A percentile compares a stretch with the other conserved stretches of the same genome.
Conservation (phyloP, 2,329 filamentous ascomycete genomes). For the Juglanconis juglandina region DNA sequence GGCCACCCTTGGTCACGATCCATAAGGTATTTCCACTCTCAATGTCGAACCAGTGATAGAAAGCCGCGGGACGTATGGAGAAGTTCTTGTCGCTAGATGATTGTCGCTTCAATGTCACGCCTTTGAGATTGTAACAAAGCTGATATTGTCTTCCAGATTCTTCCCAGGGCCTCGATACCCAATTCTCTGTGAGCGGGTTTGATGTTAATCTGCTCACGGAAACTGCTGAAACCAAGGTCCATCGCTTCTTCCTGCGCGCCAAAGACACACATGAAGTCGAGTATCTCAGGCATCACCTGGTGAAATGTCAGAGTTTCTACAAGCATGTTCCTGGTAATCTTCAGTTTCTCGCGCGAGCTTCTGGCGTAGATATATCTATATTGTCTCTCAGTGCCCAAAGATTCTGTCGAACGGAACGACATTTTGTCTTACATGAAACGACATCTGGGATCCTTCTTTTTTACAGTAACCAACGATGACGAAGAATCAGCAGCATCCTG, state of each 20-base stretch:
- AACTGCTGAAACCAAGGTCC: slow-evolving; percentile 34
- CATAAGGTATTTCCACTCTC: not conserved
- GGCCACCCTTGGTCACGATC: not conserved
- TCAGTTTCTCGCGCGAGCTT: not conserved
- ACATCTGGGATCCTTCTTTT: not conserved
- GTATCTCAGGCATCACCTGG: slow-evolving; percentile 37
- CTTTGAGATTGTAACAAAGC: slow-evolving; percentile 40
- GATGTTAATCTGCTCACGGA: slow-evolving; percentile 31
- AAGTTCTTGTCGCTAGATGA: not conserved
- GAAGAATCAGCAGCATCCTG: not conserved
- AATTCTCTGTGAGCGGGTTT: slow-evolving; percentile 14
- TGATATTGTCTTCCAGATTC: slow-evolving; percentile 34
- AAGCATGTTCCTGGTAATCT: not conserved
- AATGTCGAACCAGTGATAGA: not conserved
- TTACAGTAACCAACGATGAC: not conserved
- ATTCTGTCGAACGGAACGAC: not conserved
- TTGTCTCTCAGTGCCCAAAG: not conserved
- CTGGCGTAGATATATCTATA: not conserved
- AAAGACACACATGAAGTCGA: slow-evolving; percentile 37
- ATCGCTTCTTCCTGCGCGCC: slow-evolving; percentile 27
- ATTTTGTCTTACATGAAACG: not conserved
- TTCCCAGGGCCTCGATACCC: slow-evolving; percentile 22
- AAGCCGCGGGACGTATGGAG: not conserved
- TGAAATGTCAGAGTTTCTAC: slow-evolving; percentile 29
- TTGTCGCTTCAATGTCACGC: slow-evolving; percentile 13